These are phyloP conservation scores for Nakazawaea ambrosiae DNA, from an alignment of 805 yeast species.

Conservation along the genomic window DNA sequence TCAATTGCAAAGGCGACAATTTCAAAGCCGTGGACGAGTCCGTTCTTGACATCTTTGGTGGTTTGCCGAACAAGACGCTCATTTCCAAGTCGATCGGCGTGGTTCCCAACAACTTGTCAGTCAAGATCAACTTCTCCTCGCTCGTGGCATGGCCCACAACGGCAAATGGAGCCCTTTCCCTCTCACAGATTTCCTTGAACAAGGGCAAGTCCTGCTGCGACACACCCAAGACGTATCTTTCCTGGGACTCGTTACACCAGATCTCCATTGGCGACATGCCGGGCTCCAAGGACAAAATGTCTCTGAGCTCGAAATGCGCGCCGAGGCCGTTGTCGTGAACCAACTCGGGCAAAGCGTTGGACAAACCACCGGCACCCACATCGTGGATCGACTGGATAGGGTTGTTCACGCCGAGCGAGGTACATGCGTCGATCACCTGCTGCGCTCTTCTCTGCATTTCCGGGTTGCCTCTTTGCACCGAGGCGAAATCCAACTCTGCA, in stretches of 20 bases:
- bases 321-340: slow-evolving; percentile 97
- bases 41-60: slow-evolving; percentile 87
- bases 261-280: slow-evolving; percentile 99
- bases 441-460: slow-evolving; percentile 99
- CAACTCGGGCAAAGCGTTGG: slow-evolving; percentile 94
- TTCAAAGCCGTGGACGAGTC: slow-evolving; percentile 58
- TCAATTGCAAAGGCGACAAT: slow-evolving; percentile 30
- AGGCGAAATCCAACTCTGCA: slow-evolving; percentile 94
- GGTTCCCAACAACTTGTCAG: slow-evolving; percentile 68
- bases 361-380: slow-evolving; percentile 99
- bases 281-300: slow-evolving; percentile 85
- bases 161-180: slow-evolving; percentile 95
- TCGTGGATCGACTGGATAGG: slow-evolving; percentile 97
- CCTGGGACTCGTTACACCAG: slow-evolving; percentile 99
- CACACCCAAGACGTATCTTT: slow-evolving; percentile 93
- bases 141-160: slow-evolving; percentile 92
- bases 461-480: slow-evolving; percentile 98
- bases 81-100: slow-evolving; percentile 94
- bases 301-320: slow-evolving; percentile 86
- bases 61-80: slow-evolving; percentile 92
- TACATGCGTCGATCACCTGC: slow-evolving; percentile 93
- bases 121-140: slow-evolving; percentile 75
- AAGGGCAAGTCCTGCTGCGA: slow-evolving; percentile 64
- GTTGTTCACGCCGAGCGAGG: slow-evolving; percentile 60
- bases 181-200: slow-evolving; percentile 75